Percentiles rank a stretch among this genome's conserved stretches.
Evolutionary conservation across 768 basidiomycete species (phyloP).

Genomic region (Leucocoprinus sp.): DNA sequence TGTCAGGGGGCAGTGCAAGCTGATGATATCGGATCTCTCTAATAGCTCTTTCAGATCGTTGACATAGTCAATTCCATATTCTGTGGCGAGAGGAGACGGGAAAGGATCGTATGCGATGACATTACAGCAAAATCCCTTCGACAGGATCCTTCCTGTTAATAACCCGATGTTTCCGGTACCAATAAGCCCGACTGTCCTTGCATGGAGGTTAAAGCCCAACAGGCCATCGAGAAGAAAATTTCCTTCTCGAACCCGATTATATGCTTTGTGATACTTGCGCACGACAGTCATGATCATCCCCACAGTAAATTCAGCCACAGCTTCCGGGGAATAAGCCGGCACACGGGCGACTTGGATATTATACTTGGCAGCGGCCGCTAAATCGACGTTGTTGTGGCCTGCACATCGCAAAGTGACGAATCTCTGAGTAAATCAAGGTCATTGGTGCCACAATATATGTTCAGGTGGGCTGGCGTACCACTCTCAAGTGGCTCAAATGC

Average conservation of each 20-base stretch:
- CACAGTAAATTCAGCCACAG: slow-evolving; percentile 36
- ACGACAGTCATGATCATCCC: slow-evolving; percentile 39
- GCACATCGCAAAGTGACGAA: slow-evolving; percentile 33
- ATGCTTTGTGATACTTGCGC: slow-evolving; percentile 39
- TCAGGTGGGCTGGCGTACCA: slow-evolving; percentile 20
- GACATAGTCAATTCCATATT: slow-evolving; percentile 31
- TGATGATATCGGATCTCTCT: slow-evolving; percentile 30
- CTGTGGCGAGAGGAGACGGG: slow-evolving; percentile 23
- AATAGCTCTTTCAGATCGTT: slow-evolving; percentile 28
- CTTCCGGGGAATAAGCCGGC: slow-evolving; percentile 36
- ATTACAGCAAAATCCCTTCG: slow-evolving; percentile 30
- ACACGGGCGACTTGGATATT: slow-evolving; percentile 33
- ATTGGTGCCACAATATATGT: neutral
- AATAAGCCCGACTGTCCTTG: slow-evolving; percentile 36
- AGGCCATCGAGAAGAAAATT: slow-evolving; percentile 39
- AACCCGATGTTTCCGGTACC: slow-evolving; percentile 37
- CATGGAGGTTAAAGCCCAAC: slow-evolving; percentile 31
- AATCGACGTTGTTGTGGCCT: slow-evolving; percentile 36
- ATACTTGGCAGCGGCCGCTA: slow-evolving; percentile 21
- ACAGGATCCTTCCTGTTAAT: slow-evolving; percentile 32
- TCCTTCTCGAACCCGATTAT: slow-evolving; percentile 36
- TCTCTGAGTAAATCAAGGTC: slow-evolving; percentile 21
- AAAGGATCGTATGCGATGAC: slow-evolving; percentile 36
- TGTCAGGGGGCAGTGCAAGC: slow-evolving; percentile 33
- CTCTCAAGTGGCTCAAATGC: slow-evolving; percentile 24